Conservation (phyloP, 2,329 filamentous ascomycete species). For the Remersonia thermophila region DNA sequence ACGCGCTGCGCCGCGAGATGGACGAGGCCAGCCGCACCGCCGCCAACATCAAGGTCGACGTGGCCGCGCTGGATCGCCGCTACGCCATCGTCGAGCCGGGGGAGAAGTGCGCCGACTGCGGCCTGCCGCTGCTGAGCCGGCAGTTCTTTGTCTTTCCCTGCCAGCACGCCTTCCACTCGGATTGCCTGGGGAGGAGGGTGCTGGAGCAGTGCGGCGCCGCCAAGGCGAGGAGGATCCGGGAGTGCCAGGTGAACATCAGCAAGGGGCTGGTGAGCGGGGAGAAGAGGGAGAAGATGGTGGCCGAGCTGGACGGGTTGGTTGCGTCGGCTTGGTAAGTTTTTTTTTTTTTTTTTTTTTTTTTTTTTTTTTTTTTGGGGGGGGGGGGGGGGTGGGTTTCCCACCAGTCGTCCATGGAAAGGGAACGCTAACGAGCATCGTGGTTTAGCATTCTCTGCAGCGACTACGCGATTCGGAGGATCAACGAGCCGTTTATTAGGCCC, state of each 20-base stretch:
- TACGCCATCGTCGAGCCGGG: constrained; percentile 96
- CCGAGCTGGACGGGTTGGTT: constrained; percentile 83
- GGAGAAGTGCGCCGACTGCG: constrained; percentile 84
- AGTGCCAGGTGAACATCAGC: constrained; percentile 73
- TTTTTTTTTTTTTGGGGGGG: no score
- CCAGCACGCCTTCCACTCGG: constrained; percentile 94
- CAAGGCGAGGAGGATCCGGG: constrained; percentile 67
- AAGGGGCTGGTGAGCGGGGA: constrained; percentile 58
- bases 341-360: constrained; percentile 1
- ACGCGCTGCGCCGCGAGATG: constrained; percentile 83
- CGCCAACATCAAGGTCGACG: constrained; percentile 80
- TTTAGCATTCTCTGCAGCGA: constrained; percentile 83
- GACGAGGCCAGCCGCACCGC: constrained; percentile 85
- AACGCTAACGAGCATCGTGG: background rate
- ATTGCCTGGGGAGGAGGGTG: constrained; percentile 79
- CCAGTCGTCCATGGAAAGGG: no score
- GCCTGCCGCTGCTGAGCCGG: constrained; percentile 69
- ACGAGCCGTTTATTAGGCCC: constrained; percentile 75
- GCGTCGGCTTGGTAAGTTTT: constrained; percentile 68
- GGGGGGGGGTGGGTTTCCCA: background rate
- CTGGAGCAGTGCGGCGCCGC: constrained; percentile 67
- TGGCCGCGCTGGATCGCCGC: constrained; percentile 69
- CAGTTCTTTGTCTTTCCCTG: constrained; percentile 99
- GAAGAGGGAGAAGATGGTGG: constrained; percentile 70
- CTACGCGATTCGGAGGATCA: constrained; percentile 84